Base-by-base conservation (phyloP, 441 rosid species). In the Theobroma grandiflorum region DNA sequence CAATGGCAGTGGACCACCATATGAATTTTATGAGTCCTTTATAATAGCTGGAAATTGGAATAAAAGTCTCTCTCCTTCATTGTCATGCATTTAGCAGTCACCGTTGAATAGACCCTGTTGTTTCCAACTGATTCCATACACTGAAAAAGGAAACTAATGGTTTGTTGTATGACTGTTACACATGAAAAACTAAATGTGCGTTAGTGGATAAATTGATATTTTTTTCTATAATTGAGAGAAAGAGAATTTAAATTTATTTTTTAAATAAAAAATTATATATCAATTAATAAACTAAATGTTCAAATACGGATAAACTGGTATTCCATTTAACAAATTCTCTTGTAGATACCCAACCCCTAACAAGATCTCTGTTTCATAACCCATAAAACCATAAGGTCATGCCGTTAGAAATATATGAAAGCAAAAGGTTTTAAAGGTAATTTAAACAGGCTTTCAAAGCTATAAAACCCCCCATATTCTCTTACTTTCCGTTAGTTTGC, bases 391-490 rank as follows among this genome's bases (percentile, higher is more conserved):
- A 38, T 42, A 7, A 12, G 14, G 57, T 10, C 31, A 11, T 33
- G 43, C 43, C 9, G 12, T 26, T 49, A 47, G 9, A 5, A 63
- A 20, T 3, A 5, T 22, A 42, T 35, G 18, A 35, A 66, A 75
- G 5, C 52, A 42, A 47, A 20, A 50, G 71, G 82, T n/a, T 57
- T 63, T 42, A 2, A 35, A 45, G 64, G 64, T 59, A 37, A 69
- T 18, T 42, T 49, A 49, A 61, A 10, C 4, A 4, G 11, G 40
- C 7, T 42, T 33, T 33, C 5, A 1, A 38, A 11, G 12, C 57
- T 82, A 84, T 84, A 80, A 82, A 80, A 59, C 0, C 22, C 69
- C 76, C 37, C 10, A 18, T 47, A 35, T 50, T 20, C 49, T 65
- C 42, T 52, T 38, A 38, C 75, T 33, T 62, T 11, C 37, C 16